Evolutionary conservation across 495 filamentous ascomycete genomes (phyloP), one percentile per base, ranked within the genome.

Genomic region (Saxispiralis lemnorum): DNA sequence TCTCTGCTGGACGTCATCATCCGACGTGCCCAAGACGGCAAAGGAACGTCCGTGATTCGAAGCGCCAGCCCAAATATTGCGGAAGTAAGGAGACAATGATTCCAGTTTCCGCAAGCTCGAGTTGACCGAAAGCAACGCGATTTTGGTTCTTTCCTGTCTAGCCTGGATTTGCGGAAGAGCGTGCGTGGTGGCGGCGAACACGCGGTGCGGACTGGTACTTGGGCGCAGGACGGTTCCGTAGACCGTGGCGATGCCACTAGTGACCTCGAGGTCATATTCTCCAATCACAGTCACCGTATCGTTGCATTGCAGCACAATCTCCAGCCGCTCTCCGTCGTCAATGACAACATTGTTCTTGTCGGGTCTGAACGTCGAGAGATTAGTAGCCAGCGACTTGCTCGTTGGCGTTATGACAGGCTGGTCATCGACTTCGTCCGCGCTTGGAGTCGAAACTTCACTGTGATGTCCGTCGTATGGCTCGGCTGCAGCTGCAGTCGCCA

Each of bases 121-220:
- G 12, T 68, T 61, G 36, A 64, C 69, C 7, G 76, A 73, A 1
- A 62, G 47, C 6, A 81, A 50, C 39, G 71, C 67, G 33, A 84
- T 55, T 12, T 66, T 63, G 0, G 72, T 56, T 44, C 70, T 65
- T 17, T 34, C 20, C 21, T 66, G 57, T 14, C 60, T 62, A 43
- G 69, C 76, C 41, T 74, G 68, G 38, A 93, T 71, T 9, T 79
- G 67, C 1, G 83, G 83, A 13, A 89, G 62, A 6, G 83, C 76
- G 58, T 89, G 83, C 7, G 79, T 85, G 31, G 70, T 74, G 10
- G 81, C 78, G 24, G 79, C 78, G 63, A 77, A 79, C 7, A 88
- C 69, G 7, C 13, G 66, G 47, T 78, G 68, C 0, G 68, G 40
- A 1, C 55, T 52, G 13, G 70, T 61, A 0, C 70, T 71, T 7